These are phyloP conservation scores for Rostrohypoxylon terebratum DNA, from an alignment of 495 filamentous ascomycete species.

Conservation along the genomic window DNA sequence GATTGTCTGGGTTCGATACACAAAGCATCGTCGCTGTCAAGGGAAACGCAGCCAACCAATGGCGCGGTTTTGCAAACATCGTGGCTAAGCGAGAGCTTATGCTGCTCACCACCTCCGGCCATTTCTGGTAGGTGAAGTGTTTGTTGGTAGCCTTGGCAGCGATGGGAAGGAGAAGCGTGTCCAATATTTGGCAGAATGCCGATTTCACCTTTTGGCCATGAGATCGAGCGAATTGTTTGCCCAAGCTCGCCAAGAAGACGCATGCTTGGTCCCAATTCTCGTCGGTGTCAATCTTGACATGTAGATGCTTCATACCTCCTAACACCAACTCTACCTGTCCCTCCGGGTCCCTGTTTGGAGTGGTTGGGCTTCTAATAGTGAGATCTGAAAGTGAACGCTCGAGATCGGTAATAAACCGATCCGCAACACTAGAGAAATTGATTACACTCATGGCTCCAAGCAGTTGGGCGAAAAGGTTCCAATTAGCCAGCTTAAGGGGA, in stretches of 20 bases:
- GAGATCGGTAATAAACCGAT: conserved; percentile 83
- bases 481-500: conserved; percentile 88
- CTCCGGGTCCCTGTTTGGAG: conserved; percentile 73
- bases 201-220: conserved; percentile 91
- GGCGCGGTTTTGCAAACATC: conserved; percentile 89
- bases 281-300: conserved; percentile 74
- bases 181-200: conserved; percentile 91
- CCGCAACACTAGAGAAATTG: conserved; percentile 85
- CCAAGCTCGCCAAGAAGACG: conserved; percentile 84
- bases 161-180: conserved; percentile 87
- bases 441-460: conserved; percentile 94
- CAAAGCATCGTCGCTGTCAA: conserved; percentile 86
- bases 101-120: conserved; percentile 83
- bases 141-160: conserved; percentile 78
- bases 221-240: conserved; percentile 81
- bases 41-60: conserved; percentile 90
- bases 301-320: conserved; percentile 89
- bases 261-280: conserved; percentile 88
- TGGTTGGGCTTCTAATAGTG: conserved; percentile 67
- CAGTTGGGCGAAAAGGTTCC: conserved; percentile 91
- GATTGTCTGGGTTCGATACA: conserved; percentile 84
- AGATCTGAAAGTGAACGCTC: conserved; percentile 79
- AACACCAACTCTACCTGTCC: conserved; percentile 84
- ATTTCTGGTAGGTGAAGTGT: conserved; percentile 81
- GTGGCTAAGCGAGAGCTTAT: conserved; percentile 79